Evolutionary conservation across 2,329 filamentous ascomycete genomes (phyloP).

Genomic region (Aspergillus ruber): DNA sequence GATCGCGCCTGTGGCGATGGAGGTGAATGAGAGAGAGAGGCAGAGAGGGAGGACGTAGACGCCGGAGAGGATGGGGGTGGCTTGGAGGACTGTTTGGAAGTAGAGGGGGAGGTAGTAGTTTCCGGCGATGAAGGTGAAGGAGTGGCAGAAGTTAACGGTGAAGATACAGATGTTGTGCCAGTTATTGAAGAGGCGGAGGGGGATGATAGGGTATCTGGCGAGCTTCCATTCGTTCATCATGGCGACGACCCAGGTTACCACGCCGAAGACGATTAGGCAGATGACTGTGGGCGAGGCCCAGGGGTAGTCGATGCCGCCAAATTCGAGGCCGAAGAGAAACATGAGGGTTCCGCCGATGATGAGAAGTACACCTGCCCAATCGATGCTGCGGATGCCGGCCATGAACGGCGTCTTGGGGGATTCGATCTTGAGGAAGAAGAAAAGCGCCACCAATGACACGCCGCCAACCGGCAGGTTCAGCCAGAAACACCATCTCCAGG

Average conservation of each 20-base stretch:
- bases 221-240: constrained; percentile 65
- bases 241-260: constrained; percentile 59
- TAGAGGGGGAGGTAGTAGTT: constrained; percentile 80
- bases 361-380: constrained; percentile 56
- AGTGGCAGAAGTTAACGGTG: constrained; percentile 63
- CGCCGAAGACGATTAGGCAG: constrained; percentile 69
- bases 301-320: constrained; percentile 68
- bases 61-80: constrained; percentile 63
- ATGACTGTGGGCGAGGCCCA: constrained; percentile 71
- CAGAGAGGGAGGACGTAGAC: constrained; percentile 68
- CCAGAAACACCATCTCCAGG: constrained; percentile 57
- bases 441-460: constrained; percentile 51
- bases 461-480: constrained; percentile 59
- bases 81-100: constrained; percentile 69
- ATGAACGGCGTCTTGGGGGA: constrained; percentile 54
- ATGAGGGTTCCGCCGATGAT: constrained; percentile 76
- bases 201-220: constrained; percentile 73
- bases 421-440: constrained; percentile 57
- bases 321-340: constrained; percentile 79
- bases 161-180: constrained; percentile 62
- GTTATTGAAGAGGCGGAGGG: constrained; percentile 61
- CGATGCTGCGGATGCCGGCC: constrained; percentile 54
- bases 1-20: constrained; percentile 57
- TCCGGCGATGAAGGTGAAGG: constrained; percentile 68
- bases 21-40: constrained; percentile 59